Evolutionary conservation across 345 rosid species (phyloP).

Genomic region (Cardiospermum halicacabum): DNA sequence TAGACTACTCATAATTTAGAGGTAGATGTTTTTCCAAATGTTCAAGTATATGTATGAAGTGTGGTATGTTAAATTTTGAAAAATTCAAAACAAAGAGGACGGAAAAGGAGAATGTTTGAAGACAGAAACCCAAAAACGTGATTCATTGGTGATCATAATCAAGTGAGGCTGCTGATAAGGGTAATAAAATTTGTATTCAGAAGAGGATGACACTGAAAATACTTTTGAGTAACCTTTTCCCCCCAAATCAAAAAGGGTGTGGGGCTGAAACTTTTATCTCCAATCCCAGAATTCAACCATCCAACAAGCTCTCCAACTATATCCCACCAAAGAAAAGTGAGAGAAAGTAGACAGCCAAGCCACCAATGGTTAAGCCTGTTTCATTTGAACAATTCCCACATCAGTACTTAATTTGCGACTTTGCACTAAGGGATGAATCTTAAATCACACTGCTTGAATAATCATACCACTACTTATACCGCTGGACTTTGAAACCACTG

Average conservation of each 20-base stretch:
- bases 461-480: neutral
- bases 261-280: neutral
- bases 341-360: neutral
- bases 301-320: neutral
- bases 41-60: too few species aligned
- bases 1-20: neutral
- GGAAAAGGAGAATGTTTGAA: neutral
- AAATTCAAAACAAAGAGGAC: neutral
- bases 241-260: too few species aligned
- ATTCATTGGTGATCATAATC: neutral
- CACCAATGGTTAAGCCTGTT: neutral
- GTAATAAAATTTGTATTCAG: neutral
- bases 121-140: neutral
- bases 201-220: neutral
- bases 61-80: too few species aligned
- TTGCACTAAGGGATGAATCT: neutral
- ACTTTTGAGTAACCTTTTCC: neutral
- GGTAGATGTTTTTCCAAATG: too few species aligned
- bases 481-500: neutral
- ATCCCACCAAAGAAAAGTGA: neutral
- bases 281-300: neutral
- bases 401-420: neutral
- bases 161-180: neutral
- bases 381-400: too few species aligned
- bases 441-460: neutral